A percentile compares a stretch with the other conserved stretches of the same genome.
Conservation (phyloP, 495 filamentous ascomycete species). For the Neurospora discreta region DNA sequence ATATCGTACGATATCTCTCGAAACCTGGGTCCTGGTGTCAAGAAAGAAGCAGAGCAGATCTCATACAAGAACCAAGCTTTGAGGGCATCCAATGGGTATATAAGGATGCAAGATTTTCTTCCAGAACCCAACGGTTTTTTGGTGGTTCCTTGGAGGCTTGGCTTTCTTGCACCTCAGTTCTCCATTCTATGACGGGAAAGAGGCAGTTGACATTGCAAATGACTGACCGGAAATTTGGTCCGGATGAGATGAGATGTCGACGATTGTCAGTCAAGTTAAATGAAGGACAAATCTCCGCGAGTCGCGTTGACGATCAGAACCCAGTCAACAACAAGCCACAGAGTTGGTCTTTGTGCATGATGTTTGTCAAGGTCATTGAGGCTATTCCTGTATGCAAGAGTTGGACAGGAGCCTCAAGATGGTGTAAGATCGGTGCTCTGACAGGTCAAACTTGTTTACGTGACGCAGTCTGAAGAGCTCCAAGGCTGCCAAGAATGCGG, state of each 20-base stretch:
- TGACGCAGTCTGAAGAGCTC: background rate
- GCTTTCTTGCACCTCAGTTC: background rate
- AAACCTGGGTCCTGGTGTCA: background rate
- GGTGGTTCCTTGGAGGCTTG: background rate
- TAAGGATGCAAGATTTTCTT: background rate
- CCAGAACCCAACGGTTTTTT: background rate
- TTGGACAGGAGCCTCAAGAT: background rate
- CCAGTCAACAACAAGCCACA: background rate
- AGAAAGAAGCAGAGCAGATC: background rate
- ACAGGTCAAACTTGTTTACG: background rate
- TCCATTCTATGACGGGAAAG: background rate
- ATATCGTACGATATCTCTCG: conserved; percentile 17
- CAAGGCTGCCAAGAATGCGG: background rate
- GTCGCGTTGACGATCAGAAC: background rate
- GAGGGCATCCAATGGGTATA: background rate
- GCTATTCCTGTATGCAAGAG: background rate
- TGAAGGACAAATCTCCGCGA: background rate
- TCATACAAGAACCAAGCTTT: background rate
- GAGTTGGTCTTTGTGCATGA: background rate
- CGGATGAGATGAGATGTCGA: background rate
- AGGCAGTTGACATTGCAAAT: background rate
- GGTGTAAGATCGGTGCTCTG: background rate
- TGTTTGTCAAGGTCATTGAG: background rate
- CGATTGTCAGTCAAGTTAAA: background rate
- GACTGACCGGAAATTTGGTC: background rate